phyloP scores from a whole-genome alignment of 495 filamentous ascomycete genomes.

The Aspergillus hancockii region DNA sequence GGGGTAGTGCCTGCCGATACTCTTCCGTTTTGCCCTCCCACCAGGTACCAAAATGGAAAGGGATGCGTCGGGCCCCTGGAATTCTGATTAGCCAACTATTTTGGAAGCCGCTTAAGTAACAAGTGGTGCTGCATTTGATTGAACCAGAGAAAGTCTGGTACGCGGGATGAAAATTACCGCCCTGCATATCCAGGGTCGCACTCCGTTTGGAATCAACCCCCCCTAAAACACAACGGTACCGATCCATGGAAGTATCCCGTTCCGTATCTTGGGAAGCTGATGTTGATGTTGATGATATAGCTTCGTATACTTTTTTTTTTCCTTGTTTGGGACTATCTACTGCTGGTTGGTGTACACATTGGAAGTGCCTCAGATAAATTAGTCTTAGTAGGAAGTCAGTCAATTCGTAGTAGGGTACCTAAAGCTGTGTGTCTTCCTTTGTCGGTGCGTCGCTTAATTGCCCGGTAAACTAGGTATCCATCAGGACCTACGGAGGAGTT shows the following conservation, averaged over 20 bases:
- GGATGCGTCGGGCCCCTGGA: slow-evolving; percentile 15
- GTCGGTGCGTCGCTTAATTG: slow-evolving; percentile 1
- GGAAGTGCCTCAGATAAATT: no score
- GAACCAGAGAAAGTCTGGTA: slow-evolving; percentile 11
- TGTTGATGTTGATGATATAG: background rate
- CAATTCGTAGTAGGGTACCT: background rate
- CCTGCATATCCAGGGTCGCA: slow-evolving; percentile 19
- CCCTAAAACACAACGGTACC: background rate
- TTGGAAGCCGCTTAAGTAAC: slow-evolving; percentile 15
- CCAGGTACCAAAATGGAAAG: slow-evolving; percentile 18
- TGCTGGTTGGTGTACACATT: background rate
- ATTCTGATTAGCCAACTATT: background rate
- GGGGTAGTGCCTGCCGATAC: background rate
- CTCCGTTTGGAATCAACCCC: slow-evolving; percentile 15
- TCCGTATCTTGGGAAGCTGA: slow-evolving; percentile 8
- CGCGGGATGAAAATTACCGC: slow-evolving; percentile 22
- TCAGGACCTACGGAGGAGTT: background rate
- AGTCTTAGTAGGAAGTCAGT: no score
- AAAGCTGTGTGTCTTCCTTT: background rate
- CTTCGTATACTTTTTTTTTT: background rate
- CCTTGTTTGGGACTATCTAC: no score
- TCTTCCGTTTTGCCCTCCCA: slow-evolving; percentile 14
- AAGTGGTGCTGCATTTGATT: slow-evolving; percentile 1
- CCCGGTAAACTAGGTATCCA: background rate
- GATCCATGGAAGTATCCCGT: background rate